phyloP scores from a whole-genome alignment of 2,329 filamentous ascomycete species.

The Alternaria gansuensis region DNA sequence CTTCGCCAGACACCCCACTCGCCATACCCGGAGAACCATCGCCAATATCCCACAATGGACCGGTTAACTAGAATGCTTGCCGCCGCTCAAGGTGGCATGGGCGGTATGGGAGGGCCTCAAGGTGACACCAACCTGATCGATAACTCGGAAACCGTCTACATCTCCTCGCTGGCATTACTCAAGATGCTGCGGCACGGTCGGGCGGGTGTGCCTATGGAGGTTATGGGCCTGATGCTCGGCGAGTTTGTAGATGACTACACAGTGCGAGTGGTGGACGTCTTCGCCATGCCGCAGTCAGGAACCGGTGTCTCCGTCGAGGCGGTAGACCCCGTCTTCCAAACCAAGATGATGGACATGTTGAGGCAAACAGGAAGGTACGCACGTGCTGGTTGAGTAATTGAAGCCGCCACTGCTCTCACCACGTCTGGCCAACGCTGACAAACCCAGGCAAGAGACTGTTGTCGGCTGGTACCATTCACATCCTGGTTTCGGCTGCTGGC shows the following conservation, averaged over 20 bases:
- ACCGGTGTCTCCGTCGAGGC: slow-evolving; percentile 98
- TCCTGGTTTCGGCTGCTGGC: slow-evolving; percentile 98
- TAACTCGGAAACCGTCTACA: slow-evolving; percentile 99
- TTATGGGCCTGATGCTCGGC: slow-evolving; percentile 99
- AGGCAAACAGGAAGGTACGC: slow-evolving; percentile 89
- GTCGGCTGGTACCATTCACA: slow-evolving; percentile 99
- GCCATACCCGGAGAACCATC: not conserved
- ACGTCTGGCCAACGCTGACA: slow-evolving; percentile 27
- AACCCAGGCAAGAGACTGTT: slow-evolving; percentile 84
- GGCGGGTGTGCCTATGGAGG: slow-evolving; percentile 98
- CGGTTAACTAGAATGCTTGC: slow-evolving; percentile 89
- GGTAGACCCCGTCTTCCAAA: slow-evolving; percentile 98
- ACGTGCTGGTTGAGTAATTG: not conserved
- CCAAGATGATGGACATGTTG: slow-evolving; percentile 99
- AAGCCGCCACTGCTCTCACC: slow-evolving; percentile 5
- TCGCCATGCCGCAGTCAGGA: slow-evolving; percentile 98
- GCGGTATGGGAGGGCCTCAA: slow-evolving; percentile 68
- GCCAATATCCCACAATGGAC: slow-evolving; percentile 70
- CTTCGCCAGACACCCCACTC: not conserved
- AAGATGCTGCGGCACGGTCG: slow-evolving; percentile 99
- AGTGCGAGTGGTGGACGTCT: slow-evolving; percentile 96
- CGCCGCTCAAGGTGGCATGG: slow-evolving; percentile 68
- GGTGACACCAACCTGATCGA: slow-evolving; percentile 90
- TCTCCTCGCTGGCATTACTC: slow-evolving; percentile 93
- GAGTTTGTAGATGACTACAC: slow-evolving; percentile 99